phyloP scores from a whole-genome alignment of 495 filamentous ascomycete genomes.

The Xylaria flabelliformis region DNA sequence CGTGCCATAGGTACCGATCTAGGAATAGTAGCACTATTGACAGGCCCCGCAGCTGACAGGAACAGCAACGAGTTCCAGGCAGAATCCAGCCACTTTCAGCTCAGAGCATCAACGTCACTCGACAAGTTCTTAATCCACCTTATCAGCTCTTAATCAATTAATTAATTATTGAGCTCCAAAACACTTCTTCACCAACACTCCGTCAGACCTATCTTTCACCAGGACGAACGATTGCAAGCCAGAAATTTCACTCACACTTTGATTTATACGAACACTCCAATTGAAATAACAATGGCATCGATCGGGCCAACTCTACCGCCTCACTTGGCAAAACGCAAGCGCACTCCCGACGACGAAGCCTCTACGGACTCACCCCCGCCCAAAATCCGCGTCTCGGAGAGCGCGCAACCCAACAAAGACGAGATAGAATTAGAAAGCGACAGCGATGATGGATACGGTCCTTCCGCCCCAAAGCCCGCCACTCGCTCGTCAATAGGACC shows the following conservation, averaged over 20 bases:
- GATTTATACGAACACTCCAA: not conserved
- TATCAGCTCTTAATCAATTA: not conserved
- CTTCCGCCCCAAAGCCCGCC: slow-evolving; percentile 34
- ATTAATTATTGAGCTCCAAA: not conserved
- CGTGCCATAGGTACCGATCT: not conserved
- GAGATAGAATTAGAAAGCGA: slow-evolving; percentile 44
- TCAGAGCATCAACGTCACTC: slow-evolving; percentile 13
- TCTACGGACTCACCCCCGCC: slow-evolving; percentile 38
- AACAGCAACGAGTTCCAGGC: not conserved
- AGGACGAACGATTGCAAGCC: not conserved
- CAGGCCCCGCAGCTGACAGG: slow-evolving; percentile 10
- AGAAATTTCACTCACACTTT: not conserved
- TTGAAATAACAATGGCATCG: slow-evolving; percentile 48
- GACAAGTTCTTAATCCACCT: not conserved
- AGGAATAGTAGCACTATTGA: not conserved
- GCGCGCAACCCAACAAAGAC: slow-evolving; percentile 44
- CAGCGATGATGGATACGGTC: slow-evolving; percentile 48
- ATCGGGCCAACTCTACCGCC: slow-evolving; percentile 60
- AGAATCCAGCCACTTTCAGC: slow-evolving; percentile 2
- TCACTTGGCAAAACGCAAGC: slow-evolving; percentile 60
- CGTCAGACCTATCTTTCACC: not conserved
- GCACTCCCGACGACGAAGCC: slow-evolving; percentile 52
- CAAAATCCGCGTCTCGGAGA: slow-evolving; percentile 42
- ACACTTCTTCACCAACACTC: not conserved
- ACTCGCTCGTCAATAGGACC: slow-evolving; percentile 28